Evolutionary conservation across 306 rosid genomes (phyloP).

Genomic region (Dalbergia cochinchinensis): DNA sequence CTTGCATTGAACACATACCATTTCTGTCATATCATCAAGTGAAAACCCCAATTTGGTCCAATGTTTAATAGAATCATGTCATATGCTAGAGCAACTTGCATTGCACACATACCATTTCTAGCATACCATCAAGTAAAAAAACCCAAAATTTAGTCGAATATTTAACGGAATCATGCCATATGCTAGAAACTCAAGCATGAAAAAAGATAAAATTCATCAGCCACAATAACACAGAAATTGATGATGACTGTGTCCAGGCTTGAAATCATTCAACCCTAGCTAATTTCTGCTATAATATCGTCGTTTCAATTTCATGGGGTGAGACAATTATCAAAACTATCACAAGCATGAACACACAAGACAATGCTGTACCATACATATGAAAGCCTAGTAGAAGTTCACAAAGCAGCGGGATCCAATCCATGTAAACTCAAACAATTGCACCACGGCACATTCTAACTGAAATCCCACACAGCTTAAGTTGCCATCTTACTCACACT

Average conservation of each 20-base stretch:
- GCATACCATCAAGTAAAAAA: constrained; percentile 10
- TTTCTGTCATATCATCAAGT: neutral
- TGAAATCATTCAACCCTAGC: neutral
- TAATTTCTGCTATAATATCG: neutral
- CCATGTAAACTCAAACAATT: constrained; percentile 34
- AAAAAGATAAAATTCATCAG: constrained; percentile 1
- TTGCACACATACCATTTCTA: constrained; percentile 2
- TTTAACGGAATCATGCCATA: neutral
- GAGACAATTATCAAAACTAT: neutral
- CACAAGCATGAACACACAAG: neutral
- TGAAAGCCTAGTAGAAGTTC: constrained; percentile 28
- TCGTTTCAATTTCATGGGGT: constrained; percentile 24
- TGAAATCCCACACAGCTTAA: constrained; percentile 19
- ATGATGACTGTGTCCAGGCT: neutral
- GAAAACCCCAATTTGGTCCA: constrained; percentile 22
- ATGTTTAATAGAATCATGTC: constrained; percentile 10
- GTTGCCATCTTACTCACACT: constrained; percentile 21
- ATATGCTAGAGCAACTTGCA: constrained; percentile 13
- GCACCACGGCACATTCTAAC: constrained; percentile 28
- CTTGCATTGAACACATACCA: constrained; percentile 11
- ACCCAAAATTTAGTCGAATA: constrained; percentile 15
- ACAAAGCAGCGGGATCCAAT: constrained; percentile 33
- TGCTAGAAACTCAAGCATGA: constrained; percentile 21
- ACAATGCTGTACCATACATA: neutral
- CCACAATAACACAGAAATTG: constrained; percentile 14